Evolutionary conservation across 2,329 filamentous ascomycete species (phyloP).

Genomic region (Proliferodiscus dingleyae): DNA sequence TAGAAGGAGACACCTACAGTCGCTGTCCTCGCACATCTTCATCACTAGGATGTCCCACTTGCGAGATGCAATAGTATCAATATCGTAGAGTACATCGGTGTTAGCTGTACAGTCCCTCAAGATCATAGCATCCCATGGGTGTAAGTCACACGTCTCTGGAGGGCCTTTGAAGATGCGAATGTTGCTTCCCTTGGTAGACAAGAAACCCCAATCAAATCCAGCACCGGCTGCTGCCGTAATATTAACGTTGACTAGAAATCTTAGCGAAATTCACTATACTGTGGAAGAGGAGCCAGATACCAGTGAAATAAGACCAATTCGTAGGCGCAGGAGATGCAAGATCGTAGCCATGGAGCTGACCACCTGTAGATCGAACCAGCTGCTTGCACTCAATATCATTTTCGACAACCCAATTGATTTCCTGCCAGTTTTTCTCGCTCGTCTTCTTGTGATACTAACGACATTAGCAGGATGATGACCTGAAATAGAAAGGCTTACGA

Average conservation of each 20-base stretch:
- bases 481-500: neutral
- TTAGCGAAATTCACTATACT: neutral
- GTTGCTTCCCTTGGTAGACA: neutral
- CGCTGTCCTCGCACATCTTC: neutral
- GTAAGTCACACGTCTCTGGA: neutral
- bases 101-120: neutral
- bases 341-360: neutral
- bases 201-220: neutral
- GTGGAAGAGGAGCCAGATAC: neutral
- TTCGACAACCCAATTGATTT: neutral
- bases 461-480: neutral
- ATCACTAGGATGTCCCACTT: constrained; percentile 1
- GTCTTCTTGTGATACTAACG: neutral
- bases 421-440: neutral
- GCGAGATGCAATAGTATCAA: neutral
- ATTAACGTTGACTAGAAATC: neutral
- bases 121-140: constrained; percentile 1
- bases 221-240: neutral
- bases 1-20: neutral
- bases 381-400: neutral
- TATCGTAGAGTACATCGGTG: neutral
- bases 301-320: neutral
- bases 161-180: neutral
- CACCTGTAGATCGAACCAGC: neutral
- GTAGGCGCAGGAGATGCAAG: neutral